Base-by-base conservation (phyloP, 768 basidiomycete species). In the Tremella fuciformis region DNA sequence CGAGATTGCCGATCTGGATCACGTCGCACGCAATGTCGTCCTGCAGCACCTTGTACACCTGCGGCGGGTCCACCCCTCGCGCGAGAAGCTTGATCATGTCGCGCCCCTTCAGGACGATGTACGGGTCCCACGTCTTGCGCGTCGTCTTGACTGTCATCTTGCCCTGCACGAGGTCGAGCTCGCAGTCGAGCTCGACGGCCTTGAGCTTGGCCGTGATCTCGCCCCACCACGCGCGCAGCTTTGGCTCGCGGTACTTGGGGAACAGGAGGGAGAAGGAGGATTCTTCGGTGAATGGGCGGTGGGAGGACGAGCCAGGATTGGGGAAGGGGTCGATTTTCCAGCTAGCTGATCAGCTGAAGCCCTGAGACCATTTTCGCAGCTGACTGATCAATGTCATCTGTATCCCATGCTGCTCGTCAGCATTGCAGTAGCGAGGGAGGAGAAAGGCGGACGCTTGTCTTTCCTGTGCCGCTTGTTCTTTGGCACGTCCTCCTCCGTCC, bases 381-480 rank as follows among this genome's bases (percentile, higher is more conserved):
- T 85, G 76, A 94, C 91, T 96, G 93, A 82, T 97, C 89, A 78
- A 97, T 91, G 69, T 96, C 94, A 76, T 97, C 93, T 44, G 93
- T 97, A 74, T 98, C 94, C 94, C 94, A 98, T 72, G 93, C 94
- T 97, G 61, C 47, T 26, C 1, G 37, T 44, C 22, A 38, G 65
- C 46, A 26, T 37, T 54, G 29, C 18, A 24, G 4, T 15, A 8
- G 37, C 16, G 18, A 22, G 3, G 21, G 19, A 18, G 24, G 26
- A 29, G 19, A 22, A 39, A 3, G 24, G 79, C 90, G 73, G 71
- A 94, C 93, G 93, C 79, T 98, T 98, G 8, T 96, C 92, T 75
- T 96, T 96, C 62, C 92, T 83, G 76, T 90, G 87, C 46, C 84
- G 81, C 80, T 91, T 92, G 80, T 91, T 92, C 78, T 93, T 91